phyloP scores from a whole-genome alignment of 164 flowering plant genomes.

The Annona cherimola region DNA sequence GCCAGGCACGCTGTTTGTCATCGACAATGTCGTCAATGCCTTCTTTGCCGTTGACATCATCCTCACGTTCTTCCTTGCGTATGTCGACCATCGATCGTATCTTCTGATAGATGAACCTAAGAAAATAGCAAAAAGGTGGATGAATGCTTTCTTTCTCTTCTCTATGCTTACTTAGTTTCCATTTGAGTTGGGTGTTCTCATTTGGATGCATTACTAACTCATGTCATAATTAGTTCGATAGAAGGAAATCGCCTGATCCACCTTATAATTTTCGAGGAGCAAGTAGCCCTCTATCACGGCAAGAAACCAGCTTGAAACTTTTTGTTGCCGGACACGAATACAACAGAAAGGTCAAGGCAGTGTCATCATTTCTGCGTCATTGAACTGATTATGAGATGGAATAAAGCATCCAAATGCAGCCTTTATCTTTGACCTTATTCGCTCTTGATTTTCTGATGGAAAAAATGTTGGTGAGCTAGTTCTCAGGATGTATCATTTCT shows the following conservation, averaged over 20 bases:
- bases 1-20: conserved; percentile 51
- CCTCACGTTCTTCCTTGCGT: conserved; percentile 92
- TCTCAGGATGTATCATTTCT: not conserved
- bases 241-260: too few species aligned
- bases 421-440: not conserved
- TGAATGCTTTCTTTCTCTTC: not conserved
- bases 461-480: not conserved
- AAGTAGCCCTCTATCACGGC: not conserved
- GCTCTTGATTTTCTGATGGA: not conserved
- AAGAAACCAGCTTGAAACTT: not conserved
- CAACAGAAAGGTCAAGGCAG: not conserved
- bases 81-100: conserved; percentile 61
- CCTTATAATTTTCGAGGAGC: not conserved
- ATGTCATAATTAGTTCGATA: too few species aligned
- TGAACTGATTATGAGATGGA: not conserved
- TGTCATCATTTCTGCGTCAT: too few species aligned
- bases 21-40: conserved; percentile 75
- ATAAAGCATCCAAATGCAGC: not conserved
- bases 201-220: not conserved
- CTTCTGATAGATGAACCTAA: conserved; percentile 73
- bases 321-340: too few species aligned
- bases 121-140: conserved; percentile 78
- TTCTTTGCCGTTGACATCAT: conserved; percentile 88
- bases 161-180: not conserved
- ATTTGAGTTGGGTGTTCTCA: not conserved